Evolutionary conservation across 805 yeast genomes (phyloP).

Genomic region (Zygosaccharomyces rouxii): DNA sequence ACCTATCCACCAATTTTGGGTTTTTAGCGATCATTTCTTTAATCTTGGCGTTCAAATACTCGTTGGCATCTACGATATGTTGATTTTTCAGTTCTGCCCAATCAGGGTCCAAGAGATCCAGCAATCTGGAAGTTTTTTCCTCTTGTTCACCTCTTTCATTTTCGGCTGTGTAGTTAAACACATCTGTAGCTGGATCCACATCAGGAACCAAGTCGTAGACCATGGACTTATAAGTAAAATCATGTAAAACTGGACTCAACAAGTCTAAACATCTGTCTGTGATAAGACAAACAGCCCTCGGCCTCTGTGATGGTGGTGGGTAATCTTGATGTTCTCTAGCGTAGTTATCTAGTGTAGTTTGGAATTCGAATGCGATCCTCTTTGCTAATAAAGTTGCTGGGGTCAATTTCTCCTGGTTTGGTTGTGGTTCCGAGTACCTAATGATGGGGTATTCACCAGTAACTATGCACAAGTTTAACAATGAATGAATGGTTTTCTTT

Average conservation of each 20-base stretch:
- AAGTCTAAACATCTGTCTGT: slow-evolving; percentile 82
- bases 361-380: slow-evolving; percentile 69
- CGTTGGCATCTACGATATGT: slow-evolving; percentile 73
- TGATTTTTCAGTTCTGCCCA: slow-evolving; percentile 69
- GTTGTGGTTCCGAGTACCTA: slow-evolving; percentile 58
- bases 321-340: slow-evolving; percentile 64
- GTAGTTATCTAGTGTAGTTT: slow-evolving; percentile 66
- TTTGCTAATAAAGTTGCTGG: slow-evolving; percentile 59
- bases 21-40: slow-evolving; percentile 65
- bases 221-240: slow-evolving; percentile 88
- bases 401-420: slow-evolving; percentile 43
- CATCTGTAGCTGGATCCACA: slow-evolving; percentile 39
- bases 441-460: slow-evolving; percentile 88
- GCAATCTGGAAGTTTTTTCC: slow-evolving; percentile 45
- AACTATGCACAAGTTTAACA: slow-evolving; percentile 67
- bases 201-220: slow-evolving; percentile 66
- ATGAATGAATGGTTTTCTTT: slow-evolving; percentile 52
- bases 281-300: slow-evolving; percentile 68
- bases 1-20: slow-evolving; percentile 68
- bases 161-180: slow-evolving; percentile 52
- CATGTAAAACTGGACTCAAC: slow-evolving; percentile 81
- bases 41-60: slow-evolving; percentile 52
- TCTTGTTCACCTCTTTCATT: slow-evolving; percentile 47
- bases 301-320: slow-evolving; percentile 52
- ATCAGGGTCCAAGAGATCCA: slow-evolving; percentile 55